Base-by-base conservation (phyloP, 2,329 filamentous ascomycete genomes). In the Xylaria sp. region DNA sequence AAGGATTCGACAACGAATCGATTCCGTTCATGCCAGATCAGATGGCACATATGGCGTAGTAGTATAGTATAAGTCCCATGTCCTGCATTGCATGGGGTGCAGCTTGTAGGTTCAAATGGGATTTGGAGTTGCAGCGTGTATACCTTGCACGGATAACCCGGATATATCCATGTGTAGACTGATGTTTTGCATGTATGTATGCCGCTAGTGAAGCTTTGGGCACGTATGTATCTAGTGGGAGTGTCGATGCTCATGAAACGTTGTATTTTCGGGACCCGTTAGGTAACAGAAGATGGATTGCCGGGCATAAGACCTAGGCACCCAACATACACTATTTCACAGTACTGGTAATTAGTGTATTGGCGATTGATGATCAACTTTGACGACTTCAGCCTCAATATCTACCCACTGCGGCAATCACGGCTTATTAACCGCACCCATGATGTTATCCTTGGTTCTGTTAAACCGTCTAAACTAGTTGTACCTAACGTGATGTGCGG, bases 171-270 rank as follows among this genome's bases (percentile, higher is more conserved):
- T 48, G 15, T 5, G 10, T 49, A 51, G 38, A 38, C 11, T 1
- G 17, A 20, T 28, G 11, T 15, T 49, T 26, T 28, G 46, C 17
- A 48, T 20, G 31, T 58, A 51, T 58, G 33, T 59, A 70, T 68
- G 44, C 53, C 33, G 38, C 54, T 65, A 70, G 59, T 56, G 66
- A 66, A 64, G 58, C 42, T 63, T 49, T 48, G 54, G 4, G 23
- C 33, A 59, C 38, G 56, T 38, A 53, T n/a, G 17, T 17, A 11
- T 23, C 33, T 44, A 58, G 11, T 31, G 51, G n/a, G 42, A 26
- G 49, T 23, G 17, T 59, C 64, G 67, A 46, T 46, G 66, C 67
- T 70, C 69, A 71, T 71, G 69, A 66, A 71, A 71, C 69, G 69
- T 71, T 70, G 69, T 71, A 69, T 71, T 68, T 60, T 33, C 51